Conservation (phyloP, 129 eudicot genomes). For the Chrysanthemum lavandulifolium region DNA sequence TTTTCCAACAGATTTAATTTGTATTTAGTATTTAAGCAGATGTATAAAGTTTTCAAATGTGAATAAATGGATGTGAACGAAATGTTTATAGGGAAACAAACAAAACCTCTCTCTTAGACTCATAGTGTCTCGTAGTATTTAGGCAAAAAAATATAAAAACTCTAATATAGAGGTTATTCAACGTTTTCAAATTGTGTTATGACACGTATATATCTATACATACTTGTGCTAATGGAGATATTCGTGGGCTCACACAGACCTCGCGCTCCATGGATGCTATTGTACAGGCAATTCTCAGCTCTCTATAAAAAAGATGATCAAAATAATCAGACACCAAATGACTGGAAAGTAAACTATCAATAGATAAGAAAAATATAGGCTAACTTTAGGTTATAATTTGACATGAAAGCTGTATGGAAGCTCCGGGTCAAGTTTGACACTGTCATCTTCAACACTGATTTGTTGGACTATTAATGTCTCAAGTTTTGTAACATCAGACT, state of each 20-base stretch:
- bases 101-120: background rate
- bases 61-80: background rate
- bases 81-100: background rate
- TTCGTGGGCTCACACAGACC: conserved; percentile 92
- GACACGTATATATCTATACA: background rate
- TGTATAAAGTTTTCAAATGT: background rate
- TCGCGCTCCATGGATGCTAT: conserved; percentile 98
- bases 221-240: conserved; percentile 98
- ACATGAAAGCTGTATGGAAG: no score
- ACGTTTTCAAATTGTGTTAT: background rate
- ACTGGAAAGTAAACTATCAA: no score
- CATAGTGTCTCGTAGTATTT: background rate
- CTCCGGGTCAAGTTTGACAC: no score
- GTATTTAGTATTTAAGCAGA: background rate
- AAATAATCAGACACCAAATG: no score
- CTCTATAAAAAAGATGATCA: conserved; percentile 34
- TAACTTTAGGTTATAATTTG: no score
- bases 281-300: conserved; percentile 92
- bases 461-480: no score
- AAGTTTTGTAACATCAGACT: no score
- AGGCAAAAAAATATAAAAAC: background rate
- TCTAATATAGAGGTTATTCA: background rate
- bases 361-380: no score
- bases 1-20: background rate
- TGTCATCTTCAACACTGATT: no score